Evolutionary conservation across 768 basidiomycete species (phyloP), one percentile per base, ranked within the genome.

Genomic region (Agaricus subrufescens): DNA sequence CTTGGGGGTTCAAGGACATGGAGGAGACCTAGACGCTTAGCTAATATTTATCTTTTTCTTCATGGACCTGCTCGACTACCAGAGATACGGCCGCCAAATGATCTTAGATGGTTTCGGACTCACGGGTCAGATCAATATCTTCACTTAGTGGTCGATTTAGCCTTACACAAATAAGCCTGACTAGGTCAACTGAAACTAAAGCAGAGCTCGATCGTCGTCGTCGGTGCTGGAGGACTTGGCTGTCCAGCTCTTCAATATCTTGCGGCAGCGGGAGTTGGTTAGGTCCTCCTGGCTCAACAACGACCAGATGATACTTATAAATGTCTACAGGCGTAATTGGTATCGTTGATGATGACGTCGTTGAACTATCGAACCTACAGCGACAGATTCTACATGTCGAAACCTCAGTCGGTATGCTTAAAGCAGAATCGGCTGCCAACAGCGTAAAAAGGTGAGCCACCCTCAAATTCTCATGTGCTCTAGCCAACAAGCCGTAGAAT

Each of bases 211-310:
- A 85, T 95, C 1, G 85, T 85, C 14, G 92, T 98, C 3, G 83
- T 98, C 3, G 97, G 97, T 27, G 97, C 95, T 14, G 97, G 97
- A 0, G 97, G 97, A 8, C 78, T 99, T 11, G 97, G 97, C 10
- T 98, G 97, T 68, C 94, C 97, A 46, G 92, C 91, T 40, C 76
- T 99, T 46, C 93, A 97, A 66, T 97, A 98, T 69, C 83, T 99
- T 10, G 92, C 85, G 3, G 91, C 93, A 6, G 89, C 92, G 12
- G 97, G 97, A 26, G 79, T 98, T 57, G 96, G 96, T 91, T 63
- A 60, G 87, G 29, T 31, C 31, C 5, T 19, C 34, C 37, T 39
- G 11, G 12, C 27, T 50, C 48, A 7, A 2, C 3, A 31, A 27
- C 11, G 15, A 34, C 6, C 27, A 29, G 25, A 34, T 34, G 10